These are phyloP conservation scores for Colletotrichum sp. DNA, from an alignment of 2,329 filamentous ascomycete species.

Conservation along the genomic window DNA sequence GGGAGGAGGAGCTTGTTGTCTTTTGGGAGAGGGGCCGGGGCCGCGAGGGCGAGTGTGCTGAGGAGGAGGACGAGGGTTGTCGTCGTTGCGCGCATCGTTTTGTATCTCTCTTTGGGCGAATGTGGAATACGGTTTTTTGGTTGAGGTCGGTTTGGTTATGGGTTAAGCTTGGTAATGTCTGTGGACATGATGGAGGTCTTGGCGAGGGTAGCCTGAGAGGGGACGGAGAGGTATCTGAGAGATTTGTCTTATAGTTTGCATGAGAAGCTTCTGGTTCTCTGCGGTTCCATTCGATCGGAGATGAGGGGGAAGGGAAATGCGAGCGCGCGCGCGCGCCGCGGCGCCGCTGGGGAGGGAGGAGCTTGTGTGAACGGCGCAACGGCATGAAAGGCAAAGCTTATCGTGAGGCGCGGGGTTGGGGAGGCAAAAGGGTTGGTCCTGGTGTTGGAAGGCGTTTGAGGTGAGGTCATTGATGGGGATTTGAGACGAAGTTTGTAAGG, in stretches of 20 bases:
- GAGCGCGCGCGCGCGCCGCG: not conserved
- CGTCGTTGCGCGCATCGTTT: not conserved
- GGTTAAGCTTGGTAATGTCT: fast-evolving
- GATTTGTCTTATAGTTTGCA: not conserved
- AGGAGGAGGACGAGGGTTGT: not conserved
- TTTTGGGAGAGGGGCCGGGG: conserved; percentile 1
- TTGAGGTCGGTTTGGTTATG: fast-evolving
- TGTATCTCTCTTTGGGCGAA: not conserved
- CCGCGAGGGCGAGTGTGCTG: not conserved
- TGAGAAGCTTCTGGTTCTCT: not conserved
- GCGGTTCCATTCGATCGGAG: not conserved
- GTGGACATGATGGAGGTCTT: not conserved
- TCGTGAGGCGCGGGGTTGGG: not conserved
- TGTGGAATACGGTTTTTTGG: not conserved
- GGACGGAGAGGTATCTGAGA: not conserved
- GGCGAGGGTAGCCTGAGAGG: not conserved
- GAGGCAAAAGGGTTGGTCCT: not conserved
- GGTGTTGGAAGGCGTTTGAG: not conserved
- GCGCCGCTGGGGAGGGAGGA: not conserved
- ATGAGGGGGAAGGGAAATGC: not conserved
- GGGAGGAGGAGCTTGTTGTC: not conserved
- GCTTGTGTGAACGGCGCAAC: not conserved
- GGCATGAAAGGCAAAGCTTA: not conserved
- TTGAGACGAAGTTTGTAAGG: not conserved
- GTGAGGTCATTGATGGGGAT: not conserved